Evolutionary conservation across 192 early-diverging fungal species (phyloP), one percentile per base, ranked within the genome.

Genomic region (Coemansia sp.): DNA sequence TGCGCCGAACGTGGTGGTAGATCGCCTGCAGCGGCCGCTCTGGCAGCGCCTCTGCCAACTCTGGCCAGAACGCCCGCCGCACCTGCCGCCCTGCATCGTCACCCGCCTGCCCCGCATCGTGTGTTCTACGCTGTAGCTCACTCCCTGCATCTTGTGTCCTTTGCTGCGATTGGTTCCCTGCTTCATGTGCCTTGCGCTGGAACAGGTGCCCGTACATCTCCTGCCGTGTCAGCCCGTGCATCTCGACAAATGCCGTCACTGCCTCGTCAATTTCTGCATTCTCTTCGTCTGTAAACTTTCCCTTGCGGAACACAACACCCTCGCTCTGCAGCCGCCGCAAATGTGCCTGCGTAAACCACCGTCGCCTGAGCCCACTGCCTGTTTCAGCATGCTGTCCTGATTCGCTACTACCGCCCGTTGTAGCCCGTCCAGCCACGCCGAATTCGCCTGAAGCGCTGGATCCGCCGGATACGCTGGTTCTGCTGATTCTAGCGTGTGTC

Each of bases 1-100:
- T 64, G 48, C 75, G 69, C 63, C 70, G 66, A 50, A 78, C 75
- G 39, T 73, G 70, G 45, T 78, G 75, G 63, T 78, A 78, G 59
- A 78, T 78, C 29, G 75, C 75, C 63, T 78, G 75, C 23, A 78
- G 55, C 57, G 72, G 75, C 27, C 75, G 62, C 51, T 29, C 23
- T 32, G 75, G 75, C 54, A 78, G 66, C 50, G 66, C 66, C 70
- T 72, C 75, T 2, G 75, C 66, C 47, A 78, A 59, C 43, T 60
- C 61, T 41, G 75, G 70, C 75, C 75, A 78, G 57, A 78, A 69
- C 43, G 57, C 54, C 66, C 49, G 61, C 16, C 75, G 75, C 61
- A 73, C 63, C 50, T 62, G 69, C 61, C 54, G 65, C 20, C 62
- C 69, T 3, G 62, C 27, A 47, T 57, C 57, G 61, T 50, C 58